A percentile compares a stretch with the other conserved stretches of the same genome.
phyloP scores from a whole-genome alignment of 1,139 yeast genomes.

The Magnusiomyces sp. region DNA sequence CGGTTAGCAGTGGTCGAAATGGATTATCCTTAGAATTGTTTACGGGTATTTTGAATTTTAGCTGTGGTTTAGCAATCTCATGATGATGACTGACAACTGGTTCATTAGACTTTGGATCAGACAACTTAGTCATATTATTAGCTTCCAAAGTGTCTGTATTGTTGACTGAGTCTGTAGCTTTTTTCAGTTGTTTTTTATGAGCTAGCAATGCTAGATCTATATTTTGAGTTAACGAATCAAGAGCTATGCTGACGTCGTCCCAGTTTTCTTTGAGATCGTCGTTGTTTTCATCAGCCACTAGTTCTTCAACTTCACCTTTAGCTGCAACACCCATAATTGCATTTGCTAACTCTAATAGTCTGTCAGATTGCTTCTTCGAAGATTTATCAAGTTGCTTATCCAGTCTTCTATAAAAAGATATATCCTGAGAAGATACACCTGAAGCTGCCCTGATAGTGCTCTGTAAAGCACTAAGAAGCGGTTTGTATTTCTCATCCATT shows the following conservation, averaged over 20 bases:
- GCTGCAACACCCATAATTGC: slow-evolving; percentile 42
- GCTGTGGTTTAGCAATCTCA: slow-evolving; percentile 64
- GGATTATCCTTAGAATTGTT: slow-evolving; percentile 67
- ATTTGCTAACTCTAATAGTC: slow-evolving; percentile 48
- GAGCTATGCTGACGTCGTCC: slow-evolving; percentile 51
- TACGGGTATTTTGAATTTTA: slow-evolving; percentile 45
- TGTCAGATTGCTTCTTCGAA: slow-evolving; percentile 38
- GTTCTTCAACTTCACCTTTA: slow-evolving; percentile 26
- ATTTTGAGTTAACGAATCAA: slow-evolving; percentile 70
- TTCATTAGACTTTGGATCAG: slow-evolving; percentile 33
- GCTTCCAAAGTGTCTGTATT: slow-evolving; percentile 14
- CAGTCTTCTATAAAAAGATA: slow-evolving; percentile 63
- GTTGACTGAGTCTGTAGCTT: background rate
- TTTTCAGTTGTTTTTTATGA: slow-evolving; percentile 37
- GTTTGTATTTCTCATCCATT: slow-evolving; percentile 19
- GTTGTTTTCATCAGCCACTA: slow-evolving; percentile 29
- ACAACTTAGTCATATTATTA: slow-evolving; percentile 41
- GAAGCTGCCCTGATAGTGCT: slow-evolving; percentile 59
- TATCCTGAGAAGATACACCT: slow-evolving; percentile 71
- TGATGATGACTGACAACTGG: slow-evolving; percentile 27
- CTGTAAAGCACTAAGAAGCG: slow-evolving; percentile 21
- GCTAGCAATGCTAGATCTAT: slow-evolving; percentile 45
- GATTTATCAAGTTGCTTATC: slow-evolving; percentile 43
- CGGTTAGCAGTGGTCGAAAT: slow-evolving; percentile 60
- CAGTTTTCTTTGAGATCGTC: slow-evolving; percentile 46